Evolutionary conservation across 208 protist genomes (phyloP).

Genomic region (Trypanosoma mega): DNA sequence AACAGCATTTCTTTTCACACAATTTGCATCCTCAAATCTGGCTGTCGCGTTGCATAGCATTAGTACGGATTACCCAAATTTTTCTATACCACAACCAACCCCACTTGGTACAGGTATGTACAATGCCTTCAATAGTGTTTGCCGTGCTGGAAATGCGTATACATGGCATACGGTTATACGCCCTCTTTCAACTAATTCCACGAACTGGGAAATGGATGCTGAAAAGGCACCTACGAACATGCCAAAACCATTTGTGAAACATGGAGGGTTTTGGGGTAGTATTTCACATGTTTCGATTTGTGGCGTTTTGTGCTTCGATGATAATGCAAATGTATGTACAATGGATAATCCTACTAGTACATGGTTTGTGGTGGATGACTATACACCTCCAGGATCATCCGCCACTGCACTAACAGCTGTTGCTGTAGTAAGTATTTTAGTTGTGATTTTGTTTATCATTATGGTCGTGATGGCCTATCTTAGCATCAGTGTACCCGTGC

Average conservation of each 20-base stretch:
- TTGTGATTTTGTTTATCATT: slow-evolving; percentile 51
- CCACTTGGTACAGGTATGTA: slow-evolving; percentile 17
- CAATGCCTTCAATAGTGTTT: slow-evolving; percentile 27
- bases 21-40: slow-evolving; percentile 14
- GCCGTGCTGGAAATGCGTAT: slow-evolving; percentile 25
- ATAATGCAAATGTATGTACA: slow-evolving; percentile 26
- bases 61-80: slow-evolving; percentile 23
- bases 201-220: background rate
- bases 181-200: background rate
- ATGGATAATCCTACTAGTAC: slow-evolving; percentile 53
- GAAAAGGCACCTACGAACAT: slow-evolving; percentile 13
- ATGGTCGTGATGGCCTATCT: slow-evolving; percentile 61
- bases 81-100: slow-evolving; percentile 28
- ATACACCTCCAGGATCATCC: slow-evolving; percentile 17
- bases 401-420: slow-evolving; percentile 33
- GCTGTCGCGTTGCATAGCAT: slow-evolving; percentile 49
- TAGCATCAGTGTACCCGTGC: slow-evolving; percentile 70
- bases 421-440: slow-evolving; percentile 43
- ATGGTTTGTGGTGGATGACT: slow-evolving; percentile 55
- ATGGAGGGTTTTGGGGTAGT: slow-evolving; percentile 37
- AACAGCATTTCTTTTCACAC: slow-evolving; percentile 34
- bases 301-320: slow-evolving; percentile 53
- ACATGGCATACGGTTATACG: slow-evolving; percentile 58
- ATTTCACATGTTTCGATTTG: slow-evolving; percentile 47
- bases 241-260: slow-evolving; percentile 35